Conservation (phyloP, 108 stramenopile genomes). For the Stephanodiscus minutulus region DNA sequence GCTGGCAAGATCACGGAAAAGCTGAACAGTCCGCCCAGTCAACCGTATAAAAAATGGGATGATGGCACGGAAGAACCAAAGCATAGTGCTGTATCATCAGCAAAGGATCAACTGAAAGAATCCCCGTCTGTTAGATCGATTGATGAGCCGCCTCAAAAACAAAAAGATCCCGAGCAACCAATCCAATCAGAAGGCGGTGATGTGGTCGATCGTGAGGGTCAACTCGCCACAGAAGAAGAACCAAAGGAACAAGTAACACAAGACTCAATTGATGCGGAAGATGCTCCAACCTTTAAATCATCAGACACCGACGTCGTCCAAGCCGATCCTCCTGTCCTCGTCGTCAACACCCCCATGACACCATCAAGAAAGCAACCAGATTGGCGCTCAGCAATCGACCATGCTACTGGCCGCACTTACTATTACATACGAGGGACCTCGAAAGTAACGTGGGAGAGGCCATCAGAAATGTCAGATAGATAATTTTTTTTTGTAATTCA, state of each 20-base stretch:
- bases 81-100: slow-evolving; percentile 1
- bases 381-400: slow-evolving; percentile 73
- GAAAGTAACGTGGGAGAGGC: slow-evolving; percentile 68
- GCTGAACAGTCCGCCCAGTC: slow-evolving; percentile 20
- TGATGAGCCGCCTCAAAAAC: neutral
- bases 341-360: neutral
- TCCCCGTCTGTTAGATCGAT: neutral
- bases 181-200: neutral
- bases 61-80: neutral
- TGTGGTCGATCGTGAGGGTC: neutral
- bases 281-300: neutral
- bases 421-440: slow-evolving; percentile 64
- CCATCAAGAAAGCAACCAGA: neutral
- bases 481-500: neutral
- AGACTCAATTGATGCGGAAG: neutral
- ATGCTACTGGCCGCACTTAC: slow-evolving; percentile 60
- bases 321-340: neutral
- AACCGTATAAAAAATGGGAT: slow-evolving; percentile 22
- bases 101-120: neutral
- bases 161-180: neutral
- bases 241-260: neutral
- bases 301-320: neutral
- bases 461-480: slow-evolving; percentile 15
- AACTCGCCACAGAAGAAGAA: neutral
- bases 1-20: slow-evolving; percentile 27